A percentile compares a stretch with the other conserved stretches of the same genome.
phyloP scores from a whole-genome alignment of 2,329 filamentous ascomycete genomes.

The Dryadomyces quercus-mongolicae region DNA sequence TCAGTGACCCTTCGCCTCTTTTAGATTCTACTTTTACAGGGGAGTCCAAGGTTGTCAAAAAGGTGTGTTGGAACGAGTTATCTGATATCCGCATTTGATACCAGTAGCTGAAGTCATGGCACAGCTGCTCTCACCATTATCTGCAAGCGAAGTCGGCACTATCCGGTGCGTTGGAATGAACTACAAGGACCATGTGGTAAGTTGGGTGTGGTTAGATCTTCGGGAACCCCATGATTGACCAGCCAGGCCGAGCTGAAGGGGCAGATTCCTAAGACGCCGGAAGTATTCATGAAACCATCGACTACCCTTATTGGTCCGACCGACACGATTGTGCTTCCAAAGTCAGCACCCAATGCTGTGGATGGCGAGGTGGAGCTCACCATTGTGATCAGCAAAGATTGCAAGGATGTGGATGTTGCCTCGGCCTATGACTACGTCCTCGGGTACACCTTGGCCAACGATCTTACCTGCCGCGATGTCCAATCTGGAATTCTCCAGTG shows the following conservation, averaged over 20 bases:
- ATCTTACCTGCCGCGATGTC: not conserved
- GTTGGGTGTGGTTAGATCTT: not conserved
- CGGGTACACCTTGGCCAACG: not conserved
- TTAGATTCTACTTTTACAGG: not conserved
- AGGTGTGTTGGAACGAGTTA: too few relatives aligned
- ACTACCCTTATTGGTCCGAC: not conserved
- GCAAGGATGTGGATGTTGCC: not conserved
- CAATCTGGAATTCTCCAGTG: not conserved
- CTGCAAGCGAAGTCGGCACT: not conserved
- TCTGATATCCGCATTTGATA: too few relatives aligned
- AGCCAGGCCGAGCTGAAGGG: not conserved
- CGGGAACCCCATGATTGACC: not conserved
- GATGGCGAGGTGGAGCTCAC: not conserved
- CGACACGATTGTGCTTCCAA: not conserved
- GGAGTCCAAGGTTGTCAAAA: not conserved
- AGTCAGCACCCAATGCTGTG: not conserved
- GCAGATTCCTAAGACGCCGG: not conserved
- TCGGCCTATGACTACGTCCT: not conserved
- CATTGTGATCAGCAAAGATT: not conserved
- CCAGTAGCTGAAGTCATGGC: not conserved
- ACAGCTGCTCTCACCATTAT: not conserved
- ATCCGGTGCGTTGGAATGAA: not conserved
- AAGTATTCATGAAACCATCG: not conserved
- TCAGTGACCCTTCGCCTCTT: not conserved
- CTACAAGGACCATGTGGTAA: not conserved